These are phyloP conservation scores for Ploettnerulaceae sp. DNA, from an alignment of 2,329 filamentous ascomycete genomes.

Conservation along the genomic window DNA sequence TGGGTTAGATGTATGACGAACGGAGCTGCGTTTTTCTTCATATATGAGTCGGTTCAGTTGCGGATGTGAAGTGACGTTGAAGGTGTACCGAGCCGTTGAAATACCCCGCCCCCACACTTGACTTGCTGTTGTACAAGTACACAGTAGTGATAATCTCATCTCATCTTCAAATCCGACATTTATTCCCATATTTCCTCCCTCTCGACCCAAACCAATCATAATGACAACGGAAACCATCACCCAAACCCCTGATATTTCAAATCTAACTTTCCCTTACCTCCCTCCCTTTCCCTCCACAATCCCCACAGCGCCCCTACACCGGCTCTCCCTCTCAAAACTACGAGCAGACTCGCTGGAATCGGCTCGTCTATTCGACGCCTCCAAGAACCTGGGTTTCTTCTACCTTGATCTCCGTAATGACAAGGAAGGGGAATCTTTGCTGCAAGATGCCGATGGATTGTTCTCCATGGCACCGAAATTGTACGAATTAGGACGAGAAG, in stretches of 20 bases:
- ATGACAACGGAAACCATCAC: conserved; percentile 17
- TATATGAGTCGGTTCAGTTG: no score
- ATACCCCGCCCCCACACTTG: no score
- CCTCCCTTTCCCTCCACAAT: conserved; percentile 24
- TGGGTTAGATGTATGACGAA: no score
- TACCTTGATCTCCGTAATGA: conserved; percentile 26
- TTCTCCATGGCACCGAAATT: conserved; percentile 23
- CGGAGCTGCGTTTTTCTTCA: no score
- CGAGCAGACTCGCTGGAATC: conserved; percentile 14
- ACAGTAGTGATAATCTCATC: no score
- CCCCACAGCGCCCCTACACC: conserved; percentile 23
- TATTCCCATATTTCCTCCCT: no score
- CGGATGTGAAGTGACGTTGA: no score
- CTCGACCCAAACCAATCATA: no score
- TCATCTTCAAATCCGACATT: no score
- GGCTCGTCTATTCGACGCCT: conserved; percentile 20
- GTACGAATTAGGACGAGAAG: conserved; percentile 41
- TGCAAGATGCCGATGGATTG: conserved; percentile 20
- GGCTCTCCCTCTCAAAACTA: conserved; percentile 21
- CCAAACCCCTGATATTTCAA: not conserved
- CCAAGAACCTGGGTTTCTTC: conserved; percentile 29
- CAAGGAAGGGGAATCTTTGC: conserved; percentile 20
- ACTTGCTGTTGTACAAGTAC: no score
- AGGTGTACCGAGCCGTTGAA: no score
- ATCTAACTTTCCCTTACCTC: conserved; percentile 10